Evolutionary conservation across 2,329 filamentous ascomycete species (phyloP).

Genomic region (Cadophora malorum): DNA sequence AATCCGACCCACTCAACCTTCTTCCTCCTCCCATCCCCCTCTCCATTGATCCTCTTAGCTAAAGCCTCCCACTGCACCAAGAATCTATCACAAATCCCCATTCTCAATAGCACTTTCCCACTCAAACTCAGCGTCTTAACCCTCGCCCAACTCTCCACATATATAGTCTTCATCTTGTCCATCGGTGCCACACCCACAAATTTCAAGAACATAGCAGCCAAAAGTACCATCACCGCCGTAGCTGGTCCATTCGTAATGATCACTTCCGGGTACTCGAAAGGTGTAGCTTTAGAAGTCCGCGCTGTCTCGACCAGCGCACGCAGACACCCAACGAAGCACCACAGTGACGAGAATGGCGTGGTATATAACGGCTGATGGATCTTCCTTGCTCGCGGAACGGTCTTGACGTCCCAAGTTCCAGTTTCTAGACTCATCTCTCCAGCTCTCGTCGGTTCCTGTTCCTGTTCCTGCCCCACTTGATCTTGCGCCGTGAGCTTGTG

Average conservation of each 20-base stretch:
- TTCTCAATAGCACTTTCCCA: constrained; percentile 73
- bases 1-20: constrained; percentile 44
- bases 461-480: not conserved
- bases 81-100: constrained; percentile 74
- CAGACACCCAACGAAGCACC: constrained; percentile 69
- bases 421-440: constrained; percentile 32
- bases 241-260: constrained; percentile 90
- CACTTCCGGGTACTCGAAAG: constrained; percentile 66
- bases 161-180: constrained; percentile 75
- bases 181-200: constrained; percentile 56
- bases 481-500: not conserved
- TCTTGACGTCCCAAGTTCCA: constrained; percentile 53
- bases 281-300: constrained; percentile 42
- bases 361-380: constrained; percentile 84
- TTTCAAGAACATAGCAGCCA: constrained; percentile 60
- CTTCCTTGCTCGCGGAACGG: constrained; percentile 76
- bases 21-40: constrained; percentile 26
- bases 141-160: constrained; percentile 92
- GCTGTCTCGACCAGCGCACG: constrained; percentile 54
- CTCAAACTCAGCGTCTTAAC: constrained; percentile 84
- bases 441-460: constrained; percentile 23
- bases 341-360: constrained; percentile 71
- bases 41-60: constrained; percentile 40
- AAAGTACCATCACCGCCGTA: constrained; percentile 78
- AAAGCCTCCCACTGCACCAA: constrained; percentile 77